These are phyloP conservation scores for Trypanosoma congolense DNA, from an alignment of 208 protist species.

Conservation along the genomic window DNA sequence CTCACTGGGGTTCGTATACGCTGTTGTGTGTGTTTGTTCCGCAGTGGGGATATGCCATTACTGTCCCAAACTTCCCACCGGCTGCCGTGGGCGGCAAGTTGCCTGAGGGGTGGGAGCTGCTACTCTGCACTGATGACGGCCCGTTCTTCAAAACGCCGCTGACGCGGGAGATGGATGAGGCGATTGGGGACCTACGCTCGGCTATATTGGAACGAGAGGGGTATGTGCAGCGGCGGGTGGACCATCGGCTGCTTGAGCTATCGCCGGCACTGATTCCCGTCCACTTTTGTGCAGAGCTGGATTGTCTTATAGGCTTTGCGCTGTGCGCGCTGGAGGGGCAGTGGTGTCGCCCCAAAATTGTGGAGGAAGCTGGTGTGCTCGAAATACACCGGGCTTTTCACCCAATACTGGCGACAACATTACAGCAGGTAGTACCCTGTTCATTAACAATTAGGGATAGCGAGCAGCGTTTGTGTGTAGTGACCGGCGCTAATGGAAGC, in stretches of 20 bases:
- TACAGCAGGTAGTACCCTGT: constrained; percentile 47
- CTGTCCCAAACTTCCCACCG: constrained; percentile 3
- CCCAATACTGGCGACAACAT: constrained; percentile 48
- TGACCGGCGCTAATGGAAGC: constrained; percentile 85
- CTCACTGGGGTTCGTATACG: constrained; percentile 7
- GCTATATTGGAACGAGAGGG: constrained; percentile 58
- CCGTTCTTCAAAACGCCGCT: constrained; percentile 57
- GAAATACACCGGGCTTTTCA: constrained; percentile 65
- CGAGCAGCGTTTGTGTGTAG: constrained; percentile 49
- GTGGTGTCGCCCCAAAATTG: constrained; percentile 47
- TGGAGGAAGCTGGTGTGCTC: constrained; percentile 30
- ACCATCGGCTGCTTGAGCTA: constrained; percentile 52
- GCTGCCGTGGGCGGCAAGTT: neutral
- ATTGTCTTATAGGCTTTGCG: constrained; percentile 72
- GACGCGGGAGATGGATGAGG: constrained; percentile 59
- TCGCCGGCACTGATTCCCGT: constrained; percentile 62
- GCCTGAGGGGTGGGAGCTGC: constrained; percentile 25
- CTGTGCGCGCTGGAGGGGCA: constrained; percentile 54
- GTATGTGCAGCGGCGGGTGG: constrained; percentile 48
- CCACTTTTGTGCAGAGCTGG: constrained; percentile 48
- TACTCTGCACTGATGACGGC: constrained; percentile 37
- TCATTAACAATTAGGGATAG: constrained; percentile 28
- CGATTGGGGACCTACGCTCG: constrained; percentile 67
- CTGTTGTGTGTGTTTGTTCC: constrained; percentile 26
- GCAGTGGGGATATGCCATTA: constrained; percentile 24